Percentiles rank a stretch among this genome's conserved stretches.
Conservation (phyloP, 352 stramenopile species). For the Globisporangium paroecandrum region DNA sequence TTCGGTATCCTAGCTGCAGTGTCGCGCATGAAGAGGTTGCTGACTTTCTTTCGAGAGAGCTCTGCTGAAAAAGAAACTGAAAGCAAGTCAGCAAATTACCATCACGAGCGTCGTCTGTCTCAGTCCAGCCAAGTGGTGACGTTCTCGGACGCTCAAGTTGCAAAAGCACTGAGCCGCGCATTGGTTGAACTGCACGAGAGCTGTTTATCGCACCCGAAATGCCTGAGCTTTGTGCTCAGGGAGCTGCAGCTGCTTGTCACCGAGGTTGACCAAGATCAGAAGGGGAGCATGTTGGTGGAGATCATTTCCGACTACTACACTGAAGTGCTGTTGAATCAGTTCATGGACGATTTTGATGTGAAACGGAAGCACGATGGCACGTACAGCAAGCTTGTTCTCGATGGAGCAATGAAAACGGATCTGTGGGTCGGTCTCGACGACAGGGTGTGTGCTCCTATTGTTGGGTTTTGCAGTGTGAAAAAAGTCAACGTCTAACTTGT, state of each 20-base stretch:
- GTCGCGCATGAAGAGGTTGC: slow-evolving; percentile 29
- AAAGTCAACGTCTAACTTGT: not conserved
- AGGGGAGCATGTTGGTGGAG: slow-evolving; percentile 23
- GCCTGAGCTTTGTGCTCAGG: slow-evolving; percentile 40
- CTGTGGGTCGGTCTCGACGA: slow-evolving; percentile 38
- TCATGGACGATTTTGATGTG: slow-evolving; percentile 44
- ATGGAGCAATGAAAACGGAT: slow-evolving; percentile 34
- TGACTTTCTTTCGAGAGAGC: slow-evolving; percentile 28
- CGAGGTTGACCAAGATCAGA: slow-evolving; percentile 19
- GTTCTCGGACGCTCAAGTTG: slow-evolving; percentile 10
- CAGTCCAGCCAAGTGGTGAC: not conserved
- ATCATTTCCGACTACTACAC: slow-evolving; percentile 46
- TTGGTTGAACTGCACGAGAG: slow-evolving; percentile 31
- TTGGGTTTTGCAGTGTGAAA: not conserved
- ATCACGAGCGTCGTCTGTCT: not conserved
- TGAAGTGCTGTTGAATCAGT: slow-evolving; percentile 36
- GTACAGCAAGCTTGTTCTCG: slow-evolving; percentile 34
- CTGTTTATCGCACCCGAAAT: slow-evolving; percentile 27
- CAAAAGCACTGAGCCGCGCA: slow-evolving; percentile 20
- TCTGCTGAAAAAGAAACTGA: not conserved
- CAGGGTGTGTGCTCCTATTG: slow-evolving; percentile 14
- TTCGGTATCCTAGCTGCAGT: slow-evolving; percentile 50
- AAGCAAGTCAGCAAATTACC: slow-evolving; percentile 6
- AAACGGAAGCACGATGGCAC: slow-evolving; percentile 16
- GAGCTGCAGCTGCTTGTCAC: slow-evolving; percentile 37